A percentile compares a stretch with the other conserved stretches of the same genome.
Evolutionary conservation across 345 rosid species (phyloP).

Genomic region (Hypericum perforatum): DNA sequence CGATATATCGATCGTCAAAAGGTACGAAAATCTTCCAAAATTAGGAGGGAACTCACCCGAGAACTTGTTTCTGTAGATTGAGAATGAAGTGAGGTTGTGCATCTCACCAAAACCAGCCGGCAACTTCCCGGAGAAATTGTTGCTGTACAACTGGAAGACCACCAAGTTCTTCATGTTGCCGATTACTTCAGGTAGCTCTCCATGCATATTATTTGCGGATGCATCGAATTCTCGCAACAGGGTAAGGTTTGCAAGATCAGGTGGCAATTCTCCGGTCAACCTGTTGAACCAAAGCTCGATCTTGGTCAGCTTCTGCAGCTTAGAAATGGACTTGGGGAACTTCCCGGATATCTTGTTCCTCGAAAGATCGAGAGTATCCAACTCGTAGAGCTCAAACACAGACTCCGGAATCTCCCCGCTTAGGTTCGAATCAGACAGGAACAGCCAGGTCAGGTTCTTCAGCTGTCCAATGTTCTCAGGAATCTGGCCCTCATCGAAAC

Average conservation of each 20-base stretch:
- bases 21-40: constrained; percentile 52
- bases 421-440: constrained; percentile 30
- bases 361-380: constrained; percentile 50
- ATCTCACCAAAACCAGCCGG: constrained; percentile 69
- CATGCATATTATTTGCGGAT: constrained; percentile 44
- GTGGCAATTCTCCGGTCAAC: constrained; percentile 57
- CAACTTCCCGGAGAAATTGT: constrained; percentile 53
- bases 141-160: constrained; percentile 44
- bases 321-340: constrained; percentile 45
- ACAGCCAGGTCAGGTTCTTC: constrained; percentile 52
- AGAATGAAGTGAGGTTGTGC: constrained; percentile 37
- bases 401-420: constrained; percentile 58
- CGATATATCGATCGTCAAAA: constrained; percentile 61
- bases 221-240: constrained; percentile 50
- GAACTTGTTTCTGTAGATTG: constrained; percentile 64
- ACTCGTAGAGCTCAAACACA: constrained; percentile 30
- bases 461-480: constrained; percentile 53
- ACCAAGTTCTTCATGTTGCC: constrained; percentile 40
- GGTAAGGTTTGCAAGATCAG: constrained; percentile 41
- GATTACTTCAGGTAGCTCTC: constrained; percentile 44
- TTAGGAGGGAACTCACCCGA: constrained; percentile 59
- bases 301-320: constrained; percentile 39
- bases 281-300: constrained; percentile 51
- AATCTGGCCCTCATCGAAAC: constrained; percentile 39
- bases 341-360: constrained; percentile 45